Evolutionary conservation across 441 rosid genomes (phyloP).

Genomic region (Breynia disticha): DNA sequence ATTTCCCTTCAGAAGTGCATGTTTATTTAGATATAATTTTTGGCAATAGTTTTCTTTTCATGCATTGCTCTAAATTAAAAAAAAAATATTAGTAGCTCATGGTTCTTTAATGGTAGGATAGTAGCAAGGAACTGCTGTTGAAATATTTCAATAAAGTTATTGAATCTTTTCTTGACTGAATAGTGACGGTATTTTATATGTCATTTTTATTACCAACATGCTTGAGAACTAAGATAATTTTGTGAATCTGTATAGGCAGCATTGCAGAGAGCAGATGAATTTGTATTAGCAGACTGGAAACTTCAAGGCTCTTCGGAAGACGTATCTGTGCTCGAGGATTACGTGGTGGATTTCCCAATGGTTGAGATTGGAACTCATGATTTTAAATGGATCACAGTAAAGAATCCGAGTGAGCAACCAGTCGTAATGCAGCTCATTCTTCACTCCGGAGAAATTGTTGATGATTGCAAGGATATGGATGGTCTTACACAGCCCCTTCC

Average conservation of each 20-base stretch:
- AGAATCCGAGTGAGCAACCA: constrained; percentile 57
- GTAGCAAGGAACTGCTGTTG: neutral
- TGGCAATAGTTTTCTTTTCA: too few species aligned
- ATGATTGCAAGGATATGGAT: constrained; percentile 37
- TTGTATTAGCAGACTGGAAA: constrained; percentile 51
- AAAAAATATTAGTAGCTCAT: too few species aligned
- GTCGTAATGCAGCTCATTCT: constrained; percentile 71
- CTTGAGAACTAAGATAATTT: constrained; percentile 9
- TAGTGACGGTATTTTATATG: neutral
- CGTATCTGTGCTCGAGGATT: constrained; percentile 50
- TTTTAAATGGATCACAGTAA: constrained; percentile 53
- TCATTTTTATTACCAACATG: neutral
- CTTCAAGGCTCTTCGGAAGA: constrained; percentile 38
- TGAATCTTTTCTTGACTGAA: neutral
- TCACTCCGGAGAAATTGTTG: constrained; percentile 49
- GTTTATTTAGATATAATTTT: too few species aligned
- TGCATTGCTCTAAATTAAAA: too few species aligned
- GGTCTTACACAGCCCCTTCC: constrained; percentile 23
- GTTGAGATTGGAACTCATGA: constrained; percentile 43
- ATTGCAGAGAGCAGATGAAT: constrained; percentile 34
- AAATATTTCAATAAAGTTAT: neutral
- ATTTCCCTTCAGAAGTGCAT: too few species aligned
- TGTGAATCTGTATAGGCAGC: constrained; percentile 26
- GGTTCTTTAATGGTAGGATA: too few species aligned
- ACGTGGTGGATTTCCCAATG: constrained; percentile 39